Evolutionary conservation across 2,329 filamentous ascomycete genomes (phyloP).

Genomic region (Cladosporium velox): DNA sequence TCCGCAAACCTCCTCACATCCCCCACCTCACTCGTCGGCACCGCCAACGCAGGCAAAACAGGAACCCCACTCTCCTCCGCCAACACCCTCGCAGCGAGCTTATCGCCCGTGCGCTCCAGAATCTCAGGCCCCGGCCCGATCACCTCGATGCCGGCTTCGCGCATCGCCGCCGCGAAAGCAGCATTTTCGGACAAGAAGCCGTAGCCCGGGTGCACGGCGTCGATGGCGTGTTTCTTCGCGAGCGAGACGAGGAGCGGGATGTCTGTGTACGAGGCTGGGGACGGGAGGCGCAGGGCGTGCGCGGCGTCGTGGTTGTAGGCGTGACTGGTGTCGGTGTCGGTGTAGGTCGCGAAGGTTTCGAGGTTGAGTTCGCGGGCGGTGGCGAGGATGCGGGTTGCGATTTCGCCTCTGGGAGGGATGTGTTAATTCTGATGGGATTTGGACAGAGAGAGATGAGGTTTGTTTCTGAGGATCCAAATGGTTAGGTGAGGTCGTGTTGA

Average conservation of each 20-base stretch:
- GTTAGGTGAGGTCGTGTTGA: background rate
- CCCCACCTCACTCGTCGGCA: slow-evolving; percentile 46
- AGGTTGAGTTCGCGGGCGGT: slow-evolving; percentile 61
- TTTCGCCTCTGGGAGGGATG: slow-evolving; percentile 58
- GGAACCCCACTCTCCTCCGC: slow-evolving; percentile 56
- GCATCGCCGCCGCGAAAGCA: slow-evolving; percentile 52
- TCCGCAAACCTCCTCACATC: slow-evolving; percentile 61
- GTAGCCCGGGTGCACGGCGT: slow-evolving; percentile 61
- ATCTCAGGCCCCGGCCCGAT: slow-evolving; percentile 61
- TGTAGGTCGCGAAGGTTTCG: slow-evolving; percentile 59
- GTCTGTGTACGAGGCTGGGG: slow-evolving; percentile 56
- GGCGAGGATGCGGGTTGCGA: slow-evolving; percentile 62
- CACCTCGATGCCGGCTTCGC: slow-evolving; percentile 51
- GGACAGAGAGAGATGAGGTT: background rate
- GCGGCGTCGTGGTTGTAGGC: slow-evolving; percentile 48
- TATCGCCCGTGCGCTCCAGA: slow-evolving; percentile 58
- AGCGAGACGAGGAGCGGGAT: slow-evolving; percentile 52
- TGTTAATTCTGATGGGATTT: background rate
- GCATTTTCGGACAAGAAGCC: slow-evolving; percentile 63
- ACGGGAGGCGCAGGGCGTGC: slow-evolving; percentile 54
- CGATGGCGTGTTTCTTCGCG: slow-evolving; percentile 53
- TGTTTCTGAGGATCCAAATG: background rate
- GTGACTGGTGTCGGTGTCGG: slow-evolving; percentile 57
- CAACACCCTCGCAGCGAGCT: slow-evolving; percentile 55
- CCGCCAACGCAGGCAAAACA: slow-evolving; percentile 51